Evolutionary conservation across 257 asterid species (phyloP).

Genomic region (Osmanthus fragrans): DNA sequence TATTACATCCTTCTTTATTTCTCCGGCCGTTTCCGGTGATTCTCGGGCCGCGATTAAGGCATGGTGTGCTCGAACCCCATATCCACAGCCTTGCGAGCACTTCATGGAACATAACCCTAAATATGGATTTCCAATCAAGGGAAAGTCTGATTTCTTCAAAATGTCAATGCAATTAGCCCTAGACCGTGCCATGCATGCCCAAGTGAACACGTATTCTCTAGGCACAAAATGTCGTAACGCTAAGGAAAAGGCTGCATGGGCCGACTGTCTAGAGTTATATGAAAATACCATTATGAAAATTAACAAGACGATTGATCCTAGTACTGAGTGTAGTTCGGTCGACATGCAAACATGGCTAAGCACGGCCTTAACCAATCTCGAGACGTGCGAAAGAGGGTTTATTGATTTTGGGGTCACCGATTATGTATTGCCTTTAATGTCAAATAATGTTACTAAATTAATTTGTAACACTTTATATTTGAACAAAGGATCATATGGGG

Average conservation of each 20-base stretch:
- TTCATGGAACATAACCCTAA: constrained; percentile 51
- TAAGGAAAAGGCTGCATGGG: constrained; percentile 77
- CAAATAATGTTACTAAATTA: constrained; percentile 58
- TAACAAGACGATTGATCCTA: constrained; percentile 54
- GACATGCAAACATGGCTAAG: constrained; percentile 87
- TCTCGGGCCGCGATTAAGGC: constrained; percentile 34
- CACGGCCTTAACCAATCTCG: constrained; percentile 69
- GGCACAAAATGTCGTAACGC: constrained; percentile 55
- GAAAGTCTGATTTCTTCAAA: constrained; percentile 59
- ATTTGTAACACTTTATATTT: constrained; percentile 62
- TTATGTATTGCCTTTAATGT: constrained; percentile 40
- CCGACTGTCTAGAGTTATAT: constrained; percentile 74
- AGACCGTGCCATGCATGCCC: constrained; percentile 59
- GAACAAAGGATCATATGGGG: constrained; percentile 35
- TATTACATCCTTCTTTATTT: constrained; percentile 24
- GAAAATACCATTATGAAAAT: constrained; percentile 40
- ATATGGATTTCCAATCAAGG: constrained; percentile 36
- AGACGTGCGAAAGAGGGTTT: constrained; percentile 68
- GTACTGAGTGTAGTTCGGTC: constrained; percentile 27
- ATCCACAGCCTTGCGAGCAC: constrained; percentile 70
- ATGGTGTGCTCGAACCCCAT: constrained; percentile 81
- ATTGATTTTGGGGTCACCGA: constrained; percentile 49
- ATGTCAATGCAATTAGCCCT: constrained; percentile 56
- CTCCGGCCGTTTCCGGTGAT: constrained; percentile 33
- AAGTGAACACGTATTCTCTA: constrained; percentile 30